These are phyloP conservation scores for Rosa multiflora DNA, from an alignment of 306 rosid genomes.

Conservation along the genomic window DNA sequence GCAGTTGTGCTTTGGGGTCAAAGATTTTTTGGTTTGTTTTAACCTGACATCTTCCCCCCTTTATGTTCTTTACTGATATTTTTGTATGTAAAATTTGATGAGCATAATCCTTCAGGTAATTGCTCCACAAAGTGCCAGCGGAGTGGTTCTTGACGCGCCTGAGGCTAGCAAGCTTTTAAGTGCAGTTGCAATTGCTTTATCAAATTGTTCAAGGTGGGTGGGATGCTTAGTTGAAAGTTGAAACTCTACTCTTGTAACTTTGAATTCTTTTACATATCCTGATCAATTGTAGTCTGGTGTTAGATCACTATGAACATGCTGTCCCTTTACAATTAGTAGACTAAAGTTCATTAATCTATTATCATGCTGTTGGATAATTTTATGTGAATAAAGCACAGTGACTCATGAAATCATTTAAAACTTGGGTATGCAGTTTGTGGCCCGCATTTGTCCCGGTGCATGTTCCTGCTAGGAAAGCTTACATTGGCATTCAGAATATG, in stretches of 20 bases:
- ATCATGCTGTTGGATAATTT: not conserved
- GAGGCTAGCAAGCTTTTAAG: slow-evolving; percentile 98
- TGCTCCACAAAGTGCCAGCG: slow-evolving; percentile 97
- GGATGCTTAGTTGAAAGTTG: slow-evolving; percentile 14
- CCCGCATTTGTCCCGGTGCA: slow-evolving; percentile 99
- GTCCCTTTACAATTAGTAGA: slow-evolving; percentile 3
- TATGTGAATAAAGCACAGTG: not conserved
- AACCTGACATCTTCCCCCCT: slow-evolving; percentile 16
- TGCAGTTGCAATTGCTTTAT: slow-evolving; percentile 93
- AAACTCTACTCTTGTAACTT: slow-evolving; percentile 10
- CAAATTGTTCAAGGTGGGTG: slow-evolving; percentile 93
- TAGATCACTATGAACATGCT: not conserved
- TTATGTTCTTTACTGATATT: slow-evolving; percentile 9
- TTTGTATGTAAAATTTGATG: slow-evolving; percentile 17
- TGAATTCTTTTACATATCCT: not conserved
- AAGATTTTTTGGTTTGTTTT: slow-evolving; percentile 81
- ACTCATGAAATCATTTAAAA: slow-evolving; percentile 29
- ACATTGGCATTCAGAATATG: slow-evolving; percentile 93
- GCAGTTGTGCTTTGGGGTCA: slow-evolving; percentile 89
- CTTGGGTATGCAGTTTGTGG: slow-evolving; percentile 68
- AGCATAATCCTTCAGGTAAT: slow-evolving; percentile 57
- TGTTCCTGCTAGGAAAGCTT: slow-evolving; percentile 90
- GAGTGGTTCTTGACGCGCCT: slow-evolving; percentile 91
- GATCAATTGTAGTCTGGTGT: not conserved
- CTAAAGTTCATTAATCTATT: not conserved